Conservation (phyloP, 805 yeast genomes). For the Saccharomycopsis lassenensis region DNA sequence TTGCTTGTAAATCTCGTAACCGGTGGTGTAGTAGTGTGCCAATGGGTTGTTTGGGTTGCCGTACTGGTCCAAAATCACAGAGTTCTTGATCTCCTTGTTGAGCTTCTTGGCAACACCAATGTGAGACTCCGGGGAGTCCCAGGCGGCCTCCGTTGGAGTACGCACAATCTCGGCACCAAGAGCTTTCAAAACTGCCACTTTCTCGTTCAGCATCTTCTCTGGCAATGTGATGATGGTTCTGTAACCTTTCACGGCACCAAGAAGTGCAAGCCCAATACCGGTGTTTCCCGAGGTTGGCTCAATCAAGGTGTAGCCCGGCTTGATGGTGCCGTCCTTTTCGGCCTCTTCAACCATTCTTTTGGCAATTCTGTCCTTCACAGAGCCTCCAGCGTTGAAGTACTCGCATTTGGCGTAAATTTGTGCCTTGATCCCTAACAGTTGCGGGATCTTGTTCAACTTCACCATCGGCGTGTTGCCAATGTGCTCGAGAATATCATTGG, state of each 20-base stretch:
- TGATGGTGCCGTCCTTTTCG: constrained; percentile 63
- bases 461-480: constrained; percentile 83
- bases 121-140: constrained; percentile 87
- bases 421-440: constrained; percentile 65
- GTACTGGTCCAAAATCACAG: constrained; percentile 78
- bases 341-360: constrained; percentile 81
- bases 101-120: constrained; percentile 78
- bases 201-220: constrained; percentile 87
- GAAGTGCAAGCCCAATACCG: constrained; percentile 80
- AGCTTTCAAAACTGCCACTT: constrained; percentile 78
- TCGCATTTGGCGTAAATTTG: constrained; percentile 65
- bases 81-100: constrained; percentile 75
- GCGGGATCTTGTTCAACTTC: constrained; percentile 64
- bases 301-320: constrained; percentile 76
- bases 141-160: constrained; percentile 88
- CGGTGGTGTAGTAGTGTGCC: constrained; percentile 80
- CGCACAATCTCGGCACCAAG: constrained; percentile 85
- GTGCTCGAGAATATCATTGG: constrained; percentile 52
- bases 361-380: constrained; percentile 84
- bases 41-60: constrained; percentile 67
- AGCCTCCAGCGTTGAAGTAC: constrained; percentile 81
- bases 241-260: constrained; percentile 82
- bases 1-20: constrained; percentile 77
- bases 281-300: constrained; percentile 91
- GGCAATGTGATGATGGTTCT: constrained; percentile 81